Base-by-base conservation (phyloP, 2,329 filamentous ascomycete genomes). In the Stachybotrys echinatus region DNA sequence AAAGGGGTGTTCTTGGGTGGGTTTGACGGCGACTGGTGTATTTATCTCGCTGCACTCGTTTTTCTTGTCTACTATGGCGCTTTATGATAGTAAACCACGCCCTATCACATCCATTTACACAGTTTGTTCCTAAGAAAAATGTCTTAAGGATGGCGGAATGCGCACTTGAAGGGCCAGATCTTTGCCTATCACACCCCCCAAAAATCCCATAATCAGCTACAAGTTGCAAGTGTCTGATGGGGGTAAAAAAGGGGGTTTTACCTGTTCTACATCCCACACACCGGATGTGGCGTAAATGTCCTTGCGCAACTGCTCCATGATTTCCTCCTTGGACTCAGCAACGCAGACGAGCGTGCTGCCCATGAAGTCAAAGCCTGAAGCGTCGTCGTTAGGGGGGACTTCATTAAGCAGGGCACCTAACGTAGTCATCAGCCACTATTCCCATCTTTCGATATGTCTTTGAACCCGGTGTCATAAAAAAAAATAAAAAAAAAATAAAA, bases 191-290 rank as follows among this genome's bases (percentile, higher is more conserved):
- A 12, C 23, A 17, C 12, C 18, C 14, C 17, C 18, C 38, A 48
- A 3, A 5, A 22, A 14, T 8, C 12, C 48, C 34, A 53, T 43
- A 45, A 53, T 45, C n/a, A 40, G 7, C 7, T 19, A 14, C 2
- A 22, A 42, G 23, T 34, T 14, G 19, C 5, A 20, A 31, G n/a
- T 17, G 10, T 17, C 5, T 12, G 5, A 3, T 12, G 6, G 17
- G 18, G 23, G 21, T 14, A 7, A 34, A n/a, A n/a, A n/a, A n/a
- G n/a, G n/a, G n/a, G 10, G 42, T 62, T 65, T 60, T 54, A 81
- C 81, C 59, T 87, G 87, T 34, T 84, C 79, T 51, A 87, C 63
- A 73, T 96, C 89, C 91, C 91, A 96, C 8, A 95, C 90, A 0
- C 84, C 88, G 42, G 69, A 75, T 52, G 71, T 76, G 10, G 77